phyloP scores from a whole-genome alignment of 306 rosid species.

The Elaeagnus macrophylla region DNA sequence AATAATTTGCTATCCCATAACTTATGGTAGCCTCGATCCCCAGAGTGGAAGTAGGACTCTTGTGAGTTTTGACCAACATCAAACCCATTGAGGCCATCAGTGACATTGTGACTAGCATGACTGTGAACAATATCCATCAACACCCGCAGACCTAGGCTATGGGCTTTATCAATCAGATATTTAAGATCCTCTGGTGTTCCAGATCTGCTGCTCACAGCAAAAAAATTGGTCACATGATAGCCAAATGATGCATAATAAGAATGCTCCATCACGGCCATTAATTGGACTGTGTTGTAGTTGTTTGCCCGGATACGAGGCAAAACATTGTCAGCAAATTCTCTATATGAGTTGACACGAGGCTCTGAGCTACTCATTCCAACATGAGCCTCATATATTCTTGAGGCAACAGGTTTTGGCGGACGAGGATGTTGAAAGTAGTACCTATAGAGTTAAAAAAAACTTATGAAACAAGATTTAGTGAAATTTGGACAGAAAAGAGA shows the following conservation, averaged over 20 bases:
- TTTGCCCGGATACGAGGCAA: slow-evolving; percentile 79
- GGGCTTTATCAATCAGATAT: slow-evolving; percentile 89
- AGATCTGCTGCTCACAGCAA: slow-evolving; percentile 89
- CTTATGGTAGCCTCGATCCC: slow-evolving; percentile 88
- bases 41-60: slow-evolving; percentile 80
- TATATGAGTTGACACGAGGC: slow-evolving; percentile 67
- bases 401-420: slow-evolving; percentile 68
- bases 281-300: slow-evolving; percentile 88
- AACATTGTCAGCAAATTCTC: slow-evolving; percentile 80
- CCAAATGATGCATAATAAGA: slow-evolving; percentile 98
- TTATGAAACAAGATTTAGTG: not conserved
- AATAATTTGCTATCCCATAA: slow-evolving; percentile 93
- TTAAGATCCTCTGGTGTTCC: slow-evolving; percentile 98
- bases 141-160: slow-evolving; percentile 70
- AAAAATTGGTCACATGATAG: slow-evolving; percentile 85
- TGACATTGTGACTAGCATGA: slow-evolving; percentile 86
- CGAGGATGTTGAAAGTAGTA: slow-evolving; percentile 63
- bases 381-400: slow-evolving; percentile 87
- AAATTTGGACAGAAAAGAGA: not conserved
- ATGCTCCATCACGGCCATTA: slow-evolving; percentile 98
- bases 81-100: slow-evolving; percentile 96
- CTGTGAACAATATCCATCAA: slow-evolving; percentile 94
- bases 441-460: slow-evolving; percentile 30
- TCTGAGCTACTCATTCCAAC: slow-evolving; percentile 99
- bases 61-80: slow-evolving; percentile 88